phyloP scores from a whole-genome alignment of 768 basidiomycete species.

The Lentinula guzmanii region DNA sequence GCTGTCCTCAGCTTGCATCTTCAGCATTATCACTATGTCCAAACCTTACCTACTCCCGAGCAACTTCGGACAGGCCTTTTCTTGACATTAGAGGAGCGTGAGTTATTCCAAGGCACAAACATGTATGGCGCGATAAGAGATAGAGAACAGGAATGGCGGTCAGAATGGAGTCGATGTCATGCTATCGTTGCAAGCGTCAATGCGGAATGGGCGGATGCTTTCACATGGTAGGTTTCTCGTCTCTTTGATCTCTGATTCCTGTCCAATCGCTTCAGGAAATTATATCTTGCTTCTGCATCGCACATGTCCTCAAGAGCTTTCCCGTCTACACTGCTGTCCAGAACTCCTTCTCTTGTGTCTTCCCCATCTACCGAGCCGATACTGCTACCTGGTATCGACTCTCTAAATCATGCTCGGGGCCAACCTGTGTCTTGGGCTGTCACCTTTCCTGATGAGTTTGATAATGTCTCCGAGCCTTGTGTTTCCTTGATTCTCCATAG shows the following conservation, averaged over 20 bases:
- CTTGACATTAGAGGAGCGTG: conserved; percentile 58
- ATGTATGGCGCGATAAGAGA: conserved; percentile 72
- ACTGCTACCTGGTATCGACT: conserved; percentile 82
- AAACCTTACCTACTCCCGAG: conserved; percentile 51
- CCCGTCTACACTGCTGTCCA: conserved; percentile 73
- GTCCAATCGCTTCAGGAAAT: conserved; percentile 42
- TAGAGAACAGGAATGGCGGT: conserved; percentile 52
- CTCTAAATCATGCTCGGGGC: conserved; percentile 78
- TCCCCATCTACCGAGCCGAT: conserved; percentile 60
- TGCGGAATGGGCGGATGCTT: conserved; percentile 36
- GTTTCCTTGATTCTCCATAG: conserved; percentile 62
- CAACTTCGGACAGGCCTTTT: conserved; percentile 69
- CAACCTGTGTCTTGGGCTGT: conserved; percentile 83
- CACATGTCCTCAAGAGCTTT: conserved; percentile 87
- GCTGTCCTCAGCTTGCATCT: conserved; percentile 16
- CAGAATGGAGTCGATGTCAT: conserved; percentile 57
- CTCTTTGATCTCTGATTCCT: neutral
- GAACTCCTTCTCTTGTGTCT: conserved; percentile 43
- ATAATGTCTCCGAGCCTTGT: conserved; percentile 18
- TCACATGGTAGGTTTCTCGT: conserved; percentile 57
- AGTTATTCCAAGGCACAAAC: conserved; percentile 72
- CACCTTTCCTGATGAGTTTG: conserved; percentile 25
- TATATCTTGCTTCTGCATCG: conserved; percentile 66
- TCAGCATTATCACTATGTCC: conserved; percentile 57
- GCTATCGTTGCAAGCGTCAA: conserved; percentile 29